These are phyloP conservation scores for Sarocladium brachiariae DNA, from an alignment of 2,329 filamentous ascomycete genomes.

Conservation along the genomic window DNA sequence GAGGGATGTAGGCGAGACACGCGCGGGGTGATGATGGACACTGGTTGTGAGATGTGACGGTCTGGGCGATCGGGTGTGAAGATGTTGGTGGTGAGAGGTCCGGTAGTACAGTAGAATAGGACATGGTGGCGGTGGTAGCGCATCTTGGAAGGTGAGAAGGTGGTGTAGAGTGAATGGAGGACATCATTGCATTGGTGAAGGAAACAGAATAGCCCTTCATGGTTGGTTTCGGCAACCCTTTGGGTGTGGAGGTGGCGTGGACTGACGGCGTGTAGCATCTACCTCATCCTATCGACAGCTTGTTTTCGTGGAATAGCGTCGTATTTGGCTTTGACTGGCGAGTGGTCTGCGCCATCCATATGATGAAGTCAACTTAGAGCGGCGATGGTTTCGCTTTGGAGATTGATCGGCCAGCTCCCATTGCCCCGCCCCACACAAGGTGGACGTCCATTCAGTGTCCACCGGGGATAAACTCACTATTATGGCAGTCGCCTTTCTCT, in stretches of 20 bases:
- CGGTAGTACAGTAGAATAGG: neutral
- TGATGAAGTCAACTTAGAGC: neutral
- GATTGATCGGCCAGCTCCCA: neutral
- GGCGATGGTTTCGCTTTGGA: neutral
- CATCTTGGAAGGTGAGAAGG: neutral
- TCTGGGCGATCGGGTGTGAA: neutral
- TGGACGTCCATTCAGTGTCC: too few relatives aligned
- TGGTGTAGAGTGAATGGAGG: neutral
- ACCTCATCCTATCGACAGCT: too few relatives aligned
- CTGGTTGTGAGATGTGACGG: neutral
- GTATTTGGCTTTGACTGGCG: slow-evolving; percentile 4
- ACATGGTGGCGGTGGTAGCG: neutral
- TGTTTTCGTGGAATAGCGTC: neutral
- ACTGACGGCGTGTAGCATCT: neutral
- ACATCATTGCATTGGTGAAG: neutral
- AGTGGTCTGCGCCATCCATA: neutral
- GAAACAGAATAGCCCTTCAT: too few relatives aligned
- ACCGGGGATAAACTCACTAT: too few relatives aligned
- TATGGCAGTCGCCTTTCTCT: too few relatives aligned
- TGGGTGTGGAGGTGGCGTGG: neutral
- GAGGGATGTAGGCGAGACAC: neutral
- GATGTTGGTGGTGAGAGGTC: neutral
- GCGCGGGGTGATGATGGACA: neutral
- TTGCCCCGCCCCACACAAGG: too few relatives aligned
- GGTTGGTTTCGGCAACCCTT: neutral